These are phyloP conservation scores for Anaeramoeba flamelloides DNA, from an alignment of 78 protist species.

Conservation along the genomic window DNA sequence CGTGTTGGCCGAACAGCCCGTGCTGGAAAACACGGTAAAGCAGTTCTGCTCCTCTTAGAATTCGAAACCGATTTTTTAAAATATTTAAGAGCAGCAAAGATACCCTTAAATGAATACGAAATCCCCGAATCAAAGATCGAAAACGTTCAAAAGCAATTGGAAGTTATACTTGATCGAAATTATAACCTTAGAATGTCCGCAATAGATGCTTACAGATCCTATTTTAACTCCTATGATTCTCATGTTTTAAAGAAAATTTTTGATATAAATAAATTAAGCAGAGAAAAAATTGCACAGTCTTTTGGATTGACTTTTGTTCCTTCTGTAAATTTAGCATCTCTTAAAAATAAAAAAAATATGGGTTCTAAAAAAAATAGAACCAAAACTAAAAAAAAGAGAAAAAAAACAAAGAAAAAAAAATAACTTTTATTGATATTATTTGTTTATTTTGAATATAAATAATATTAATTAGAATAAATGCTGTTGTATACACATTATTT, in stretches of 20 bases:
- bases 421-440: too few relatives aligned
- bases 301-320: too few relatives aligned
- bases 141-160: slow-evolving; percentile 72
- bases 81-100: slow-evolving; percentile 53
- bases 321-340: too few relatives aligned
- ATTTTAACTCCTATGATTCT: slow-evolving; percentile 77
- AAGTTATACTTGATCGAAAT: slow-evolving; percentile 69
- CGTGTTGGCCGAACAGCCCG: slow-evolving; percentile 97
- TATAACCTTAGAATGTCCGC: slow-evolving; percentile 78
- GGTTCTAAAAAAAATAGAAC: too few relatives aligned
- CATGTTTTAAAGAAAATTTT: slow-evolving; percentile 77
- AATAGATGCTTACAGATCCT: slow-evolving; percentile 80
- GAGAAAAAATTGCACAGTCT: too few relatives aligned
- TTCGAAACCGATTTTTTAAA: slow-evolving; percentile 78
- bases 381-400: too few relatives aligned
- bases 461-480: too few relatives aligned
- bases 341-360: too few relatives aligned
- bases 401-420: too few relatives aligned
- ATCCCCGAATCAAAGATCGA: slow-evolving; percentile 76
- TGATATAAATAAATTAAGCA: slow-evolving; percentile 61
- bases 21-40: slow-evolving; percentile 45
- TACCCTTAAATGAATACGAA: slow-evolving; percentile 77
- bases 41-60: slow-evolving; percentile 83
- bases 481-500: too few relatives aligned
- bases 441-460: too few relatives aligned